phyloP scores from a whole-genome alignment of 1,284 basidiomycete species.

The Tilletiaria anomala region DNA sequence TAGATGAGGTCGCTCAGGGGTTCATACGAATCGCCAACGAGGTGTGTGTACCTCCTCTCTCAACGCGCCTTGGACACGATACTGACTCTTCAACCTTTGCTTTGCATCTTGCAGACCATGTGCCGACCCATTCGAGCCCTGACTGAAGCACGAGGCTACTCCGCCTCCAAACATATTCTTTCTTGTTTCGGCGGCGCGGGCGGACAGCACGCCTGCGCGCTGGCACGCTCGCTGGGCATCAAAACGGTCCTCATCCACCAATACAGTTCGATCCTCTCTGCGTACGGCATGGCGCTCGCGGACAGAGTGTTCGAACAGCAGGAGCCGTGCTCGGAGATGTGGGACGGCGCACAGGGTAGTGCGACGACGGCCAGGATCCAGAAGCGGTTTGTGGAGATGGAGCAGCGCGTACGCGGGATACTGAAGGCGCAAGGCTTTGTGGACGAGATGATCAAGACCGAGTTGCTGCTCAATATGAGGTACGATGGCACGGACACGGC shows the following conservation, averaged over 20 bases:
- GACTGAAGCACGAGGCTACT: conserved; percentile 77
- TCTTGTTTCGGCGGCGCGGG: conserved; percentile 83
- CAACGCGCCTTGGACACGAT: background rate
- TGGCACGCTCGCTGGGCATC: conserved; percentile 66
- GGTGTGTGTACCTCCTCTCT: conserved; percentile 3
- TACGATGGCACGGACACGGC: conserved; percentile 63
- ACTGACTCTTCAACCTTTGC: conserved; percentile 5
- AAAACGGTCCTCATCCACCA: conserved; percentile 68
- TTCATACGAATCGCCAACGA: conserved; percentile 37
- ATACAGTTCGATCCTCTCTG: conserved; percentile 70
- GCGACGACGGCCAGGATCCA: conserved; percentile 7
- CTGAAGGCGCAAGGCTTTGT: conserved; percentile 66
- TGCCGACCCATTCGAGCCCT: conserved; percentile 77
- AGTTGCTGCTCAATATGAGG: conserved; percentile 78
- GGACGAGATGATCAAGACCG: conserved; percentile 53
- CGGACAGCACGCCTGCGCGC: conserved; percentile 80
- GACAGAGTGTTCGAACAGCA: conserved; percentile 63
- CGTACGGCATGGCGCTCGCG: conserved; percentile 74
- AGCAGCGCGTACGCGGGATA: conserved; percentile 48
- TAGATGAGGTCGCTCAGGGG: conserved; percentile 83
- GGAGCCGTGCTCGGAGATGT: conserved; percentile 67
- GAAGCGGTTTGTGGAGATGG: conserved; percentile 44
- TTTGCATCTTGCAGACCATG: conserved; percentile 47
- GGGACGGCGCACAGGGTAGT: conserved; percentile 10
- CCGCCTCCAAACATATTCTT: conserved; percentile 70